These are phyloP conservation scores for Fusarium poae DNA, from an alignment of 2,329 filamentous ascomycete species.

Conservation along the genomic window DNA sequence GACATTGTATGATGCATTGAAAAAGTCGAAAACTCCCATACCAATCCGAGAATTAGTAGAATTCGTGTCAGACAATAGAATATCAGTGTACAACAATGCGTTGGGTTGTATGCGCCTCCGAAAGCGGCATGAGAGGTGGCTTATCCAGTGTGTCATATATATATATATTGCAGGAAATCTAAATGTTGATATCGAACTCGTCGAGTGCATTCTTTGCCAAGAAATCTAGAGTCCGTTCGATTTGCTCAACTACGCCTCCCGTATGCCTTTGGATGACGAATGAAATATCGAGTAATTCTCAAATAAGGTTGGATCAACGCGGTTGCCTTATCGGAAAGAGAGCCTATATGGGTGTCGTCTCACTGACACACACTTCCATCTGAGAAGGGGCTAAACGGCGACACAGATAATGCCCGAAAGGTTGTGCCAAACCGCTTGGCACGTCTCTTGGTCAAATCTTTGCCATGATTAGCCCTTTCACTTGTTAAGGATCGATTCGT, in stretches of 20 bases:
- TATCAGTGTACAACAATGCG: background rate
- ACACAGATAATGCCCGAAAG: background rate
- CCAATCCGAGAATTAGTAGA: background rate
- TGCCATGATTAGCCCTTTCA: background rate
- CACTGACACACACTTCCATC: slow-evolving; percentile 6
- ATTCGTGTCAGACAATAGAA: background rate
- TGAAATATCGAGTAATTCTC: background rate
- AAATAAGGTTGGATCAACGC: background rate
- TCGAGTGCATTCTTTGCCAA: background rate
- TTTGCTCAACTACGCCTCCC: background rate
- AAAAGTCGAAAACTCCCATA: background rate
- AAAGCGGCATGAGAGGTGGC: background rate
- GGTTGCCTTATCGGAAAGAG: slow-evolving; percentile 2
- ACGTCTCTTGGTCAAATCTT: background rate
- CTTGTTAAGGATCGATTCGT: background rate
- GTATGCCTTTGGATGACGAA: background rate
- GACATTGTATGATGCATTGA: background rate
- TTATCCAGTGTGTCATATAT: background rate
- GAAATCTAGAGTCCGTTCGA: background rate
- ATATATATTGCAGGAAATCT: background rate
- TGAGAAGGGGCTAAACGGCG: background rate
- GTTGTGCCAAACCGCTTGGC: background rate
- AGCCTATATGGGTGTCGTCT: slow-evolving; percentile 1
- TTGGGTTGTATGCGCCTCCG: background rate
- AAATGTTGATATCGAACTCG: background rate